Percentiles rank a stretch among this genome's conserved stretches.
These are phyloP conservation scores for Penicillium italicum DNA, from an alignment of 2,329 filamentous ascomycete species.

Conservation along the genomic window DNA sequence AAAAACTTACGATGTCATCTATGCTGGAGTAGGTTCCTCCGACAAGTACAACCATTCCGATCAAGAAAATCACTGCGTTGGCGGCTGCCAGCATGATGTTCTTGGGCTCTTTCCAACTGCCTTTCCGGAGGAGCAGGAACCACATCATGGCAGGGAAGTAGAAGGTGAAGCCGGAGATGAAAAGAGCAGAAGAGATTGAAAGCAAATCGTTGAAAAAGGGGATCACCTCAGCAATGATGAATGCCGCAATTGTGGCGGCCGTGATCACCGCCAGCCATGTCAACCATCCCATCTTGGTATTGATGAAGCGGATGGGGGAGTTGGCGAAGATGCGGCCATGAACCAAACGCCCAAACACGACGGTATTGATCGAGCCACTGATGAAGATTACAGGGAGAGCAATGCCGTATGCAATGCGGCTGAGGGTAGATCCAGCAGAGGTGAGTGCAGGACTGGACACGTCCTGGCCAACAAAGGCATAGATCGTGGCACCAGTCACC, in stretches of 20 bases:
- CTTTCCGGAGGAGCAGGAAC: constrained; percentile 28
- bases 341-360: constrained; percentile 32
- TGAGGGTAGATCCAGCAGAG: constrained; percentile 25
- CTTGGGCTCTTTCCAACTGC: constrained; percentile 31
- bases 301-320: constrained; percentile 33
- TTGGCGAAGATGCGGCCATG: constrained; percentile 33
- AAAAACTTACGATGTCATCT: constrained; percentile 30
- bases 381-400: constrained; percentile 35
- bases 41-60: constrained; percentile 70
- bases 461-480: constrained; percentile 32
- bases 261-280: constrained; percentile 30
- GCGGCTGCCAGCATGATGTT: constrained; percentile 52
- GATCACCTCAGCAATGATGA: constrained; percentile 79
- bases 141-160: constrained; percentile 53
- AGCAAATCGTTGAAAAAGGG: constrained; percentile 72
- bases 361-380: constrained; percentile 34
- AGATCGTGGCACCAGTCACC: constrained; percentile 30
- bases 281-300: constrained; percentile 34
- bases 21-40: constrained; percentile 71
- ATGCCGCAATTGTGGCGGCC: constrained; percentile 70
- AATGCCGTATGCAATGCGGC: constrained; percentile 32
- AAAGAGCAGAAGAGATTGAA: constrained; percentile 56
- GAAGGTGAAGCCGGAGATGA: constrained; percentile 87
- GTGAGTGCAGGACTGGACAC: constrained; percentile 31
- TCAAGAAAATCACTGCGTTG: constrained; percentile 66